phyloP scores from a whole-genome alignment of 2,329 filamentous ascomycete species.

The Xylaria sp. region DNA sequence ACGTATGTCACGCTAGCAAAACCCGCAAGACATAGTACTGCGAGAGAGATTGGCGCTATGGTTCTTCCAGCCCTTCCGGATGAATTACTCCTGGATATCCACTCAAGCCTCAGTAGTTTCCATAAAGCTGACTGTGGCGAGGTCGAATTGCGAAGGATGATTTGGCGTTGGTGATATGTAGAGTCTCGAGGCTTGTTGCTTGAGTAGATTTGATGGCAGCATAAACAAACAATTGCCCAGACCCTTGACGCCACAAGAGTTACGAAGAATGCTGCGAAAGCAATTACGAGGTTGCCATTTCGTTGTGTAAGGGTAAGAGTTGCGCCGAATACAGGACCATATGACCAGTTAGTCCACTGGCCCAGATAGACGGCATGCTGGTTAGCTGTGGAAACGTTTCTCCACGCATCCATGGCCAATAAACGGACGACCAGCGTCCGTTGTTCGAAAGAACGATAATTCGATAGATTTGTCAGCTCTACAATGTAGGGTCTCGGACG shows the following conservation, averaged over 20 bases:
- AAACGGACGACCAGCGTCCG: too few relatives aligned
- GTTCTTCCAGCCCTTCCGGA: background rate
- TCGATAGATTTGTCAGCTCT: too few relatives aligned
- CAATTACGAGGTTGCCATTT: slow-evolving; percentile 11
- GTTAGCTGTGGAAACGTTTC: too few relatives aligned
- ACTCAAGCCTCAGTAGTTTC: background rate
- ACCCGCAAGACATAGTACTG: background rate
- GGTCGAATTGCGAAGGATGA: slow-evolving; percentile 8
- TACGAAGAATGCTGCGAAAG: slow-evolving; percentile 7
- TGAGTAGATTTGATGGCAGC: background rate
- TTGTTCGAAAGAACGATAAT: too few relatives aligned
- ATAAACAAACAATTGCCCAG: background rate
- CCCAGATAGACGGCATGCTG: too few relatives aligned
- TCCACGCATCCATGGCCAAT: too few relatives aligned
- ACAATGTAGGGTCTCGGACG: too few relatives aligned
- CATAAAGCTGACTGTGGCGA: background rate
- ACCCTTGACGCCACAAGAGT: background rate
- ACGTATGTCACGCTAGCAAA: too few relatives aligned
- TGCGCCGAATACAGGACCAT: background rate
- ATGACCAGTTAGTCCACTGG: slow-evolving; percentile 21
- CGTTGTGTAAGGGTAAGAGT: background rate
- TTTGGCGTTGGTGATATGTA: slow-evolving; percentile 10
- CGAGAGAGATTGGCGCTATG: background rate
- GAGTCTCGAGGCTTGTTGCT: background rate
- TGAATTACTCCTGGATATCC: background rate